Evolutionary conservation across 2,329 filamentous ascomycete genomes (phyloP), one percentile per base, ranked within the genome.

Genomic region (Hysterium pulicare): DNA sequence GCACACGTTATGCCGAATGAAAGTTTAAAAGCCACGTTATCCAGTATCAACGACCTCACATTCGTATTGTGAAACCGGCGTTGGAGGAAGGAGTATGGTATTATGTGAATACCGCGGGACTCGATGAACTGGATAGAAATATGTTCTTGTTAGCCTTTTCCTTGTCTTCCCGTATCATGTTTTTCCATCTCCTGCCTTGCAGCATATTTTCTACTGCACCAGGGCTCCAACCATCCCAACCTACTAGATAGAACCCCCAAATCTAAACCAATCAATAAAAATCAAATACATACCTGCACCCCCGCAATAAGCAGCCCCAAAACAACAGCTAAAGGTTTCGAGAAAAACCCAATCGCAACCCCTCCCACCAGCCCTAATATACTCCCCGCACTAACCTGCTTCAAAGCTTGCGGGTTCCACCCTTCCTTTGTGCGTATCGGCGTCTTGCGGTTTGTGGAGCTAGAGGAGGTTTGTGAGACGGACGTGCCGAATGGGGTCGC

Each of bases 1-100:
- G 83, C 78, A 67, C 90, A 90, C 21, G 86, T 85, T 32, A 80
- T 58, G n/a, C 82, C 80, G 62, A 90, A 90, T 3, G 83, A 81
- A 17, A 83, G 61, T 59, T 84, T 85, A 60, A 86, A 84, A 15
- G 78, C 77, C 2, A 79, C 75, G 52, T 82, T 78, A 46, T 77
- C 72, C 53, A 77, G 72, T 40, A 84, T 66, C 34, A 75, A 69
- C 4, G 71, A 72, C 34, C 71, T 64, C 16, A 81, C 46, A 53
- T 81, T 71, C 20, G 78, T 67, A 22, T 66, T 65, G 42, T 71
- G 72, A 41, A 78, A 64, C 44, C 77, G 78, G 35, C 68, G 62
- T 54, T 79, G 75, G 32, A 81, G 52, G 21, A 57, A 64, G 28
- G 64, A 58, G 48, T 75, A 76, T 1, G 74, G 73, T 8, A 76